Evolutionary conservation across 2,329 filamentous ascomycete genomes (phyloP).

Genomic region (Chaetomium strumarium): DNA sequence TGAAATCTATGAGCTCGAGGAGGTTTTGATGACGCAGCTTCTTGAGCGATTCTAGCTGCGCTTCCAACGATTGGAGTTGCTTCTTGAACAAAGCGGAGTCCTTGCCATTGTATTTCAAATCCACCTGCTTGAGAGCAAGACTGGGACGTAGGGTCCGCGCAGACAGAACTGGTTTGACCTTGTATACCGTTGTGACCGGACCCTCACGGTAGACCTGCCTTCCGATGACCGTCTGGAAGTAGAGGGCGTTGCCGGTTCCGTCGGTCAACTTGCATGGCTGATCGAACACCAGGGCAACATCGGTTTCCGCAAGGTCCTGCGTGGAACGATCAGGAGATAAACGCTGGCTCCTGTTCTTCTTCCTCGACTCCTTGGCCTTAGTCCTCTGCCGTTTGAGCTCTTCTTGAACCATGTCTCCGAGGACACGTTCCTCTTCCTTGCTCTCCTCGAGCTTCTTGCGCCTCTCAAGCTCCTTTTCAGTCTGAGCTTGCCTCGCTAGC

Average conservation of each 20-base stretch:
- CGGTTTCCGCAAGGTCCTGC: slow-evolving; percentile 30
- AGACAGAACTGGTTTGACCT: slow-evolving; percentile 62
- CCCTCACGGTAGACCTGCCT: slow-evolving; percentile 62
- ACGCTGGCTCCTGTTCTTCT: slow-evolving; percentile 48
- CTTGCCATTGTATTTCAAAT: slow-evolving; percentile 51
- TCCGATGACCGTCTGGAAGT: slow-evolving; percentile 66
- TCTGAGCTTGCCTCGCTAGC: slow-evolving; percentile 54
- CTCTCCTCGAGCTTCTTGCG: slow-evolving; percentile 50
- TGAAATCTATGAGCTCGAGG: slow-evolving; percentile 75
- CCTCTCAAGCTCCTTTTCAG: slow-evolving; percentile 48
- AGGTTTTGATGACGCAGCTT: slow-evolving; percentile 70
- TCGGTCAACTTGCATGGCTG: slow-evolving; percentile 60
- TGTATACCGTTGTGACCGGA: slow-evolving; percentile 61
- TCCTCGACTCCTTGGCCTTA: slow-evolving; percentile 58
- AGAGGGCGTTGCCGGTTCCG: slow-evolving; percentile 54
- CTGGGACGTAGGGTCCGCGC: slow-evolving; percentile 51
- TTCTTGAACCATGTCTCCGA: slow-evolving; percentile 66
- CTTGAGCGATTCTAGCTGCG: slow-evolving; percentile 68
- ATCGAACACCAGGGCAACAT: slow-evolving; percentile 55
- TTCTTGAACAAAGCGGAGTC: slow-evolving; percentile 64
- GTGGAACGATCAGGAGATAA: slow-evolving; percentile 32
- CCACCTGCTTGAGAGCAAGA: slow-evolving; percentile 69
- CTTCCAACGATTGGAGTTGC: slow-evolving; percentile 70
- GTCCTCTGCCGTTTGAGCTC: slow-evolving; percentile 63
- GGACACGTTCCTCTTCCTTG: slow-evolving; percentile 62